These are phyloP conservation scores for Naegleria lovaniensis DNA, from an alignment of 208 protist species.

Conservation along the genomic window DNA sequence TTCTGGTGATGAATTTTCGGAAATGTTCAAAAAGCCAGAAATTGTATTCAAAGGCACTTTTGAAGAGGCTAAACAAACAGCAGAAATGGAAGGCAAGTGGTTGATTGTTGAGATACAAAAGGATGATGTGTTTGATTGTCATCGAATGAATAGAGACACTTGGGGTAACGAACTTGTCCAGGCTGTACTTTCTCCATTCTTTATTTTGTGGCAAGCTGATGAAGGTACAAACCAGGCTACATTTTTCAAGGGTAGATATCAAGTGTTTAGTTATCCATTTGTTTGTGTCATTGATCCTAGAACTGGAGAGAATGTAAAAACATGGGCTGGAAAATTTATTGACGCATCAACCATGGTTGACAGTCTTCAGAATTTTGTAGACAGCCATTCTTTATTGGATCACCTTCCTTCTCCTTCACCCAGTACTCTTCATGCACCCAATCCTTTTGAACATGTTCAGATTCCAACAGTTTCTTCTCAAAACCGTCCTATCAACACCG, in stretches of 20 bases:
- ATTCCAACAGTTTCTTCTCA: neutral
- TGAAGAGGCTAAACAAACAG: neutral
- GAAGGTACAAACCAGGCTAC: neutral
- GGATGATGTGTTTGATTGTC: constrained; percentile 16
- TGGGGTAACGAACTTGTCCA: neutral
- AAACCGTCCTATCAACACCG: too few relatives aligned
- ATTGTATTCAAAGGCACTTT: constrained; percentile 10
- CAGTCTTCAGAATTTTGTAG: neutral
- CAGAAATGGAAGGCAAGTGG: neutral
- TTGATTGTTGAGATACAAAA: neutral
- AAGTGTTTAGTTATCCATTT: neutral
- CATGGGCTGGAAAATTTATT: neutral
- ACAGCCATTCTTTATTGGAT: neutral
- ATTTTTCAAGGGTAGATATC: neutral
- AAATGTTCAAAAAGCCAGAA: neutral
- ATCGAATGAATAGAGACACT: constrained; percentile 15
- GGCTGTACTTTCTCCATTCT: neutral
- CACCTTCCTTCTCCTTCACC: neutral
- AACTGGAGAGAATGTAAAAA: constrained; percentile 4
- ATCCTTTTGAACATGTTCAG: neutral
- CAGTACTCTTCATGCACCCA: neutral
- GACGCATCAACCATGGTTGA: neutral
- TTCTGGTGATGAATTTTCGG: neutral
- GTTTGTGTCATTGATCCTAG: constrained; percentile 8
- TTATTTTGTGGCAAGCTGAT: constrained; percentile 19